phyloP scores from a whole-genome alignment of 208 protist genomes.

The Zelonia costaricensis region DNA sequence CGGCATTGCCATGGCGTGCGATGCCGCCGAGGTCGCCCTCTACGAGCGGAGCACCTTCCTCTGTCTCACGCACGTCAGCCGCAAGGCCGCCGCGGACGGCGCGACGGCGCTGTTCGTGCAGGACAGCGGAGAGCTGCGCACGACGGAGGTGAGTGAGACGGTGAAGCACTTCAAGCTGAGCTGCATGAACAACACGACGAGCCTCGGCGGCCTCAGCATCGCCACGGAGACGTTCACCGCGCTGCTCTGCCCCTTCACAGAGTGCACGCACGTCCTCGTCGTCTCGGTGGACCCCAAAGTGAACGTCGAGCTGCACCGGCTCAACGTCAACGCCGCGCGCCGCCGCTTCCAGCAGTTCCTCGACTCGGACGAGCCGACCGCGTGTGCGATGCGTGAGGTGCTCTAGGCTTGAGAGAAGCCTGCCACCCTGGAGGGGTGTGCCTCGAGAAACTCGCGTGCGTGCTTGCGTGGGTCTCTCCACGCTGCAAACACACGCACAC shows the following conservation, averaged over 20 bases:
- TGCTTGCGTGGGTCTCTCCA: not conserved
- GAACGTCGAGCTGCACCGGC: slow-evolving; percentile 77
- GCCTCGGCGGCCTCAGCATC: slow-evolving; percentile 75
- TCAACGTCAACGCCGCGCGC: slow-evolving; percentile 72
- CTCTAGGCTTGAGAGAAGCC: slow-evolving; percentile 30
- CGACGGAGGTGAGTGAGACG: slow-evolving; percentile 88
- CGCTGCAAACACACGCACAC: no score
- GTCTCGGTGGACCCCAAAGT: slow-evolving; percentile 72
- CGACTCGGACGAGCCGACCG: slow-evolving; percentile 60
- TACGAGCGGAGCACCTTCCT: slow-evolving; percentile 98
- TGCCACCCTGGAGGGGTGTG: not conserved
- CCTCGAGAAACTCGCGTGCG: not conserved
- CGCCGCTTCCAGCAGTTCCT: slow-evolving; percentile 72
- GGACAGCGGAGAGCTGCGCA: slow-evolving; percentile 56
- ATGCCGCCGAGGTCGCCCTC: slow-evolving; percentile 98
- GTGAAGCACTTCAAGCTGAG: slow-evolving; percentile 92
- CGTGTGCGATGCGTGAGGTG: slow-evolving; percentile 80
- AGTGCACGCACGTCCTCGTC: slow-evolving; percentile 85
- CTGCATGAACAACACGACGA: slow-evolving; percentile 91
- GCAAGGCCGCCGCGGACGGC: slow-evolving; percentile 24
- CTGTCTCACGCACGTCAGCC: slow-evolving; percentile 94
- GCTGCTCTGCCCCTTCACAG: slow-evolving; percentile 83
- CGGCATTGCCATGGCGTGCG: slow-evolving; percentile 93
- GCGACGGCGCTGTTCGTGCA: slow-evolving; percentile 12
- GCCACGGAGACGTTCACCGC: slow-evolving; percentile 75